Evolutionary conservation across 768 basidiomycete species (phyloP).

Genomic region (Lyophyllum atratum): DNA sequence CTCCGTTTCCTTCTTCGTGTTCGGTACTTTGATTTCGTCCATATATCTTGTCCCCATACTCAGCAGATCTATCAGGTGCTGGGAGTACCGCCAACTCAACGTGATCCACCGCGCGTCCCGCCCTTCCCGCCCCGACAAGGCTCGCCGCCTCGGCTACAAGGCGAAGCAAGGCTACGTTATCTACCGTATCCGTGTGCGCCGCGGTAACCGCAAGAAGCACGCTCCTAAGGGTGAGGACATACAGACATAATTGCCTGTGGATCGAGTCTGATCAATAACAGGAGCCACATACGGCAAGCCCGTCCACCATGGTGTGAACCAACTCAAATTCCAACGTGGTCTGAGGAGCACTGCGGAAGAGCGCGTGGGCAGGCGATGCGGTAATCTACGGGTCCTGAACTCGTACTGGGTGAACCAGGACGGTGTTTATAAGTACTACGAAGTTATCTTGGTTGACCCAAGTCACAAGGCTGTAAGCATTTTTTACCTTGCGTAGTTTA

Average conservation of each 20-base stretch:
- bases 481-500: neutral
- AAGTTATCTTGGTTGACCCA: slow-evolving; percentile 97
- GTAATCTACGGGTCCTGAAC: slow-evolving; percentile 94
- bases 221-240: slow-evolving; percentile 82
- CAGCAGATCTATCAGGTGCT: slow-evolving; percentile 60
- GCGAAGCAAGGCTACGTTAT: slow-evolving; percentile 99
- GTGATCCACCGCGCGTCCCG: slow-evolving; percentile 98
- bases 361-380: slow-evolving; percentile 95
- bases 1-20: slow-evolving; percentile 98
- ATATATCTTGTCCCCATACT: neutral
- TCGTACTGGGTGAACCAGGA: slow-evolving; percentile 99
- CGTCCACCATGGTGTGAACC: slow-evolving; percentile 99
- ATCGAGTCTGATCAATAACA: slow-evolving; percentile 26
- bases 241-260: neutral
- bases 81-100: slow-evolving; percentile 98
- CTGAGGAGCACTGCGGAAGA: slow-evolving; percentile 95
- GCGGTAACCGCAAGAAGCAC: slow-evolving; percentile 99
- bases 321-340: slow-evolving; percentile 96
- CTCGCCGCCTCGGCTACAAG: slow-evolving; percentile 98
- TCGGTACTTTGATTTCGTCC: slow-evolving; percentile 55
- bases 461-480: slow-evolving; percentile 85
- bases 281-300: slow-evolving; percentile 99
- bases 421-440: slow-evolving; percentile 98
- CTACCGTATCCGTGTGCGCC: slow-evolving; percentile 96
- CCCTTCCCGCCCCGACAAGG: slow-evolving; percentile 98